Base-by-base conservation (phyloP, 352 stramenopile species). In the Pythium biforme region DNA sequence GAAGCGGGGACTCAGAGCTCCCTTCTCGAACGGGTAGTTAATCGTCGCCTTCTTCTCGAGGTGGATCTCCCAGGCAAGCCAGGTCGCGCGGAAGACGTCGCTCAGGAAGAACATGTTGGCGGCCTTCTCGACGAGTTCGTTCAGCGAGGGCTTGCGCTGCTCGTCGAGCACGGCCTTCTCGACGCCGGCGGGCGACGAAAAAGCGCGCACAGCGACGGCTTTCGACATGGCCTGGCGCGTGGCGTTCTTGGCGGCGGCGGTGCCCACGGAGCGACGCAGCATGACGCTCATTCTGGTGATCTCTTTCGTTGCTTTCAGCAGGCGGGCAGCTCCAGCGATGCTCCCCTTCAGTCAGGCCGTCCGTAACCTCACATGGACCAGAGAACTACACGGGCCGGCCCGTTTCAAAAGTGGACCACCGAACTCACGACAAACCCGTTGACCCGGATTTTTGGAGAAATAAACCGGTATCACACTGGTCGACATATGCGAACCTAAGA, bases 21-120 rank as follows among this genome's bases (percentile, higher is more conserved):
- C 92, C 75, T 99, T 98, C 73, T 99, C 98, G 72, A 98, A 99
- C 50, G 97, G 97, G 79, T 99, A 99, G 85, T 99, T 99, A 80
- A 99, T 98, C 31, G 96, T 99, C 20, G 98, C 86, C 77, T 99
- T 99, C 62, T 80, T 82, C 66, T 95, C 83, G 46, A 92, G 60
- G 70, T 93, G 84, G 51, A 93, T 75, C 54, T 94, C 86, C 74
- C 81, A 89, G 31, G 85, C 74, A 59, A 94, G 63, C 85, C 85
- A 94, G 29, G 78, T 86, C 37, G 83, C 85, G 46, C 85, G 85
- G 67, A 84, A 83, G 45, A 94, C 80, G 59, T 94, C 85, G 48
- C 74, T 81, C 9, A 94, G 73, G 77, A 94, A 94, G 71, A 94
- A 94, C 22, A 84, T 78, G 73, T 90, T 83, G 11, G 85, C 79